Conservation (phyloP, 2,329 filamentous ascomycete genomes). For the Fusarium sp. region DNA sequence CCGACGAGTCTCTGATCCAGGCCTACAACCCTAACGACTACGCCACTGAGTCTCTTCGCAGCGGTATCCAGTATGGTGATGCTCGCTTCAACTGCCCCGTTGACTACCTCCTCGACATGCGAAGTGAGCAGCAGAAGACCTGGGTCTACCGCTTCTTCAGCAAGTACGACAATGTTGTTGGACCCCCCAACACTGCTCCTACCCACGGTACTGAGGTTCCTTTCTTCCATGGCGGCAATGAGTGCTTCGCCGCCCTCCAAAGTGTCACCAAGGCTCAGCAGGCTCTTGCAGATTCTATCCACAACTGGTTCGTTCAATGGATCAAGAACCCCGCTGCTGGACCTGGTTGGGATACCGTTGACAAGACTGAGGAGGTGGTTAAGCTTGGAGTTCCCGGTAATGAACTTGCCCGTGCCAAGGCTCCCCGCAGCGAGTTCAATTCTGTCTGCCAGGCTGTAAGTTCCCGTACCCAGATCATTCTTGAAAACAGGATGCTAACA, state of each 20-base stretch:
- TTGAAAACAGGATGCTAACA: background rate
- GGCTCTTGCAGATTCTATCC: slow-evolving; percentile 55
- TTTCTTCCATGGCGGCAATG: slow-evolving; percentile 60
- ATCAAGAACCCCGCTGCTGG: slow-evolving; percentile 57
- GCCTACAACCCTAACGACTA: slow-evolving; percentile 48
- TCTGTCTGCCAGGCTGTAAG: slow-evolving; percentile 36
- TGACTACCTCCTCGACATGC: slow-evolving; percentile 55
- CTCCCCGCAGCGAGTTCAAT: slow-evolving; percentile 24
- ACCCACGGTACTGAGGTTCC: slow-evolving; percentile 52
- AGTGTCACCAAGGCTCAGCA: slow-evolving; percentile 54
- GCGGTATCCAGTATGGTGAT: slow-evolving; percentile 58
- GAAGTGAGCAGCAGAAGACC: slow-evolving; percentile 52
- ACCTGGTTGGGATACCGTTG: slow-evolving; percentile 55
- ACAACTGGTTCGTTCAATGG: slow-evolving; percentile 58
- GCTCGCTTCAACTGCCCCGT: slow-evolving; percentile 59
- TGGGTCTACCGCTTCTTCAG: slow-evolving; percentile 60
- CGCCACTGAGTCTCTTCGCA: slow-evolving; percentile 53
- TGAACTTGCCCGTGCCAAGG: slow-evolving; percentile 28
- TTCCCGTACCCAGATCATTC: background rate
- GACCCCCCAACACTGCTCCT: slow-evolving; percentile 40
- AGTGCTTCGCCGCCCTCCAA: slow-evolving; percentile 51
- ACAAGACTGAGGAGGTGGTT: slow-evolving; percentile 20
- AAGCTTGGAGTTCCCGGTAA: slow-evolving; percentile 42
- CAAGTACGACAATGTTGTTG: slow-evolving; percentile 55
- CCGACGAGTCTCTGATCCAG: slow-evolving; percentile 20